Evolutionary conservation across 108 stramenopile species (phyloP).

Genomic region (Licmophora abbreviata): DNA sequence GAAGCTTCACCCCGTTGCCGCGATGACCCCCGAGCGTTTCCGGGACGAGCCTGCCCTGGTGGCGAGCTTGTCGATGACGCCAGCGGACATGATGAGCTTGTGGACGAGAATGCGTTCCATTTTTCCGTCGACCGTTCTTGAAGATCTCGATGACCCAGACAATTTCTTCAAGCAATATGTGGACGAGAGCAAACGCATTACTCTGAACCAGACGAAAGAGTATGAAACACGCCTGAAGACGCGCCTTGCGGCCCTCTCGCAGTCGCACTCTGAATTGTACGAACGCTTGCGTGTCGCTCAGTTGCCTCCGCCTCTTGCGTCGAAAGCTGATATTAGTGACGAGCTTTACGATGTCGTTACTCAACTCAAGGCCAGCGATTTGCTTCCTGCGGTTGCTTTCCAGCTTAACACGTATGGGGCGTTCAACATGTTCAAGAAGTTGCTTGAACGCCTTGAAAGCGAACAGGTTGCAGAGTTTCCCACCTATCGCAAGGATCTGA

Average conservation of each 20-base stretch:
- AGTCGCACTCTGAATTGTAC: slow-evolving; percentile 76
- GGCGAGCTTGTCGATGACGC: slow-evolving; percentile 90
- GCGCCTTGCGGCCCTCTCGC: slow-evolving; percentile 68
- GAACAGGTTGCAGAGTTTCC: slow-evolving; percentile 91
- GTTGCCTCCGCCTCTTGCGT: slow-evolving; percentile 65
- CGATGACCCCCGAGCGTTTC: slow-evolving; percentile 88
- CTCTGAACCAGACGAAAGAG: slow-evolving; percentile 92
- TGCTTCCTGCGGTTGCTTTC: slow-evolving; percentile 95
- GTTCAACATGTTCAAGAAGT: slow-evolving; percentile 93
- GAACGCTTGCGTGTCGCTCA: slow-evolving; percentile 71
- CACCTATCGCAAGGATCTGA: slow-evolving; percentile 85
- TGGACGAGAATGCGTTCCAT: slow-evolving; percentile 84
- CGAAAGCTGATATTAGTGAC: slow-evolving; percentile 80
- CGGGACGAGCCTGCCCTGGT: slow-evolving; percentile 62
- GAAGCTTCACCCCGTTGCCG: slow-evolving; percentile 93
- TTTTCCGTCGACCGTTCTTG: slow-evolving; percentile 72
- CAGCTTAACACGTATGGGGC: slow-evolving; percentile 97
- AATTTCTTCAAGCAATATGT: slow-evolving; percentile 81
- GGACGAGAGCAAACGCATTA: slow-evolving; percentile 86
- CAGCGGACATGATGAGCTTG: slow-evolving; percentile 88
- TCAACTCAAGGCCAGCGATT: slow-evolving; percentile 76
- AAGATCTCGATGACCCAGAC: slow-evolving; percentile 89
- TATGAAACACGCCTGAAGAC: slow-evolving; percentile 92
- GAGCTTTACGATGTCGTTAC: slow-evolving; percentile 73
- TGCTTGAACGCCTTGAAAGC: slow-evolving; percentile 83